Evolutionary conservation across 352 stramenopile species (phyloP).

Genomic region (Heterotrichella gracilis): DNA sequence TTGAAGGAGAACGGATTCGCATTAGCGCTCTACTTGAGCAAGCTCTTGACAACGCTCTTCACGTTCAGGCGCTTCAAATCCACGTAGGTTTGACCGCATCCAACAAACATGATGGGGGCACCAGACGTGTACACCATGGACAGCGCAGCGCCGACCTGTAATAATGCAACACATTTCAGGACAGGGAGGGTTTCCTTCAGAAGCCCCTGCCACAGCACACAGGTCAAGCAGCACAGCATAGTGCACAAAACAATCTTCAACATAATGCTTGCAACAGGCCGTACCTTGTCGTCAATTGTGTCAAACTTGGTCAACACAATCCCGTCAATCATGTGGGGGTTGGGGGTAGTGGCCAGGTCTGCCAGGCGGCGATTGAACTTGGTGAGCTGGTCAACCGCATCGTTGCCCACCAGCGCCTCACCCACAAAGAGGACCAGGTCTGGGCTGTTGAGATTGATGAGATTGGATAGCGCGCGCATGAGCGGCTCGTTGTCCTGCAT

Average conservation of each 20-base stretch:
- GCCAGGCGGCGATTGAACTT: slow-evolving; percentile 50
- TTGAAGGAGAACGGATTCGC: too few relatives aligned
- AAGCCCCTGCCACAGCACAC: too few relatives aligned
- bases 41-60: slow-evolving; percentile 56
- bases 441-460: slow-evolving; percentile 72
- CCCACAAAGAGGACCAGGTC: slow-evolving; percentile 94
- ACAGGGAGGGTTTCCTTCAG: too few relatives aligned
- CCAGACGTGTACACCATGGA: slow-evolving; percentile 94
- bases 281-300: slow-evolving; percentile 95
- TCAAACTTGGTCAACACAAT: slow-evolving; percentile 99
- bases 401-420: slow-evolving; percentile 86
- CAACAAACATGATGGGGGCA: slow-evolving; percentile 88
- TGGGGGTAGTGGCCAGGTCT: slow-evolving; percentile 15
- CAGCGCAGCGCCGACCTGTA: slow-evolving; percentile 87
- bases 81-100: slow-evolving; percentile 96
- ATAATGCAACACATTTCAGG: too few relatives aligned
- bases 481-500: slow-evolving; percentile 98
- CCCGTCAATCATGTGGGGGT: slow-evolving; percentile 62
- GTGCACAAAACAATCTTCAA: too few relatives aligned
- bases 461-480: slow-evolving; percentile 79
- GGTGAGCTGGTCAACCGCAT: slow-evolving; percentile 80
- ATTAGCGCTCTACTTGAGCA: slow-evolving; percentile 45
- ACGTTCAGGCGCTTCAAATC: slow-evolving; percentile 88
- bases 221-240: too few relatives aligned
- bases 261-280: too few relatives aligned